Evolutionary conservation across 1,284 basidiomycete genomes (phyloP).

Genomic region (Fomitopsis betulina): DNA sequence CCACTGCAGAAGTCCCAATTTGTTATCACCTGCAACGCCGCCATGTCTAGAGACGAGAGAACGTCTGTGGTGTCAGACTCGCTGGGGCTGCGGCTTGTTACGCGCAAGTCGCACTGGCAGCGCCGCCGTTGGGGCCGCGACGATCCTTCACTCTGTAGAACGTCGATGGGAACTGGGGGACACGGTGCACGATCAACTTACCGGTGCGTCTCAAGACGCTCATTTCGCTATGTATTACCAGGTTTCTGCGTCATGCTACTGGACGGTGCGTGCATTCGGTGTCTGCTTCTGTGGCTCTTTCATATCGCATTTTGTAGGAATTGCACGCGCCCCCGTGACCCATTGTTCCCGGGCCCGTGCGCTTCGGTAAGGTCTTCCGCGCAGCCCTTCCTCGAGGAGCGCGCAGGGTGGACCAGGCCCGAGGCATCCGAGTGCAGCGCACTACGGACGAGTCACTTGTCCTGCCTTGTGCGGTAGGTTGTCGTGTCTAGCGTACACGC

Average conservation of each 20-base stretch:
- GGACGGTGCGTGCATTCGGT: neutral
- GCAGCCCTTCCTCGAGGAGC: neutral
- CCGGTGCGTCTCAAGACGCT: neutral
- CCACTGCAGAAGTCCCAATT: no score
- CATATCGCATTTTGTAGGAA: slow-evolving; percentile 1
- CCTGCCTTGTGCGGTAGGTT: neutral
- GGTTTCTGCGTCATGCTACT: slow-evolving; percentile 1
- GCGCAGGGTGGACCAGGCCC: neutral
- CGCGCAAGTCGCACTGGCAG: neutral
- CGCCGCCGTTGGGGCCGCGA: neutral
- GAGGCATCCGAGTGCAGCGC: neutral
- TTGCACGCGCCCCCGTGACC: neutral
- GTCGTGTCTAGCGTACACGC: neutral
- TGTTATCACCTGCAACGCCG: no score
- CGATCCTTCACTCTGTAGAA: neutral
- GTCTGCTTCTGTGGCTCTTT: neutral
- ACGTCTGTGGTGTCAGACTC: neutral
- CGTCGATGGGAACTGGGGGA: no score
- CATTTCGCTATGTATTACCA: neutral
- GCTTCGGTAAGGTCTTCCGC: neutral
- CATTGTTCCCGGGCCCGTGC: neutral
- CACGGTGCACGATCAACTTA: no score
- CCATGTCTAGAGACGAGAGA: neutral
- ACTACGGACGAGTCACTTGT: neutral
- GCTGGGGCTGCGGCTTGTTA: neutral